Evolutionary conservation across 1,139 yeast species (phyloP).

Genomic region (Geotrichum reessii): DNA sequence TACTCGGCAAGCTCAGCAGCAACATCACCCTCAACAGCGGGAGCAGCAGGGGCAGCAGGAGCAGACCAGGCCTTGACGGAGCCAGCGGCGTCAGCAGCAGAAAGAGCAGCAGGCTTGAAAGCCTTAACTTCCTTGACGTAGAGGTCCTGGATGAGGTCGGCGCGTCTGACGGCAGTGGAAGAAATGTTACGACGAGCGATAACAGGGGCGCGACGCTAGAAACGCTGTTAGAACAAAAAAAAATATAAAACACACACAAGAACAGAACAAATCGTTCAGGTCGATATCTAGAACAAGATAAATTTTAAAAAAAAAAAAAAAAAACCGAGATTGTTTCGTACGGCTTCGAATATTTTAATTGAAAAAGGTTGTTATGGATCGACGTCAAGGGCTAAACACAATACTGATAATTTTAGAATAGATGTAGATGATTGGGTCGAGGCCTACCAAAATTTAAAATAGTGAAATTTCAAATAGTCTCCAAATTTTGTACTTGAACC

Average conservation of each 20-base stretch:
- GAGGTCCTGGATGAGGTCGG: conserved; percentile 72
- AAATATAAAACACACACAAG: neutral
- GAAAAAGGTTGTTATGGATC: neutral
- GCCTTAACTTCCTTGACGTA: conserved; percentile 82
- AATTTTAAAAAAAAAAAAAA: too few species aligned
- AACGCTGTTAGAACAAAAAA: neutral
- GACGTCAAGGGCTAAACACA: neutral
- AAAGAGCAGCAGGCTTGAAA: conserved; percentile 75
- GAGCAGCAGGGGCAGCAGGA: conserved; percentile 69
- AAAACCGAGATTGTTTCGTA: neutral
- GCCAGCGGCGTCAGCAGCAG: conserved; percentile 69
- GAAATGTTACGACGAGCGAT: conserved; percentile 17
- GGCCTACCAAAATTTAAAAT: neutral
- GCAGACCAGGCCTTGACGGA: conserved; percentile 76
- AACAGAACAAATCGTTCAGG: neutral
- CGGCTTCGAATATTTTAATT: neutral
- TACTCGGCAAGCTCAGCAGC: conserved; percentile 71
- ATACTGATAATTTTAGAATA: neutral
- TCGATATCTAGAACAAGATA: neutral
- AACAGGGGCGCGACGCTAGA: conserved; percentile 17
- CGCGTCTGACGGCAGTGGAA: conserved; percentile 16
- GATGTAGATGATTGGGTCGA: neutral
- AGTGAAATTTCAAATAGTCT: neutral
- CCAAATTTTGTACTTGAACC: neutral
- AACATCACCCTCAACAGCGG: conserved; percentile 64